Base-by-base conservation (phyloP, 1,139 yeast species). In the Yamadazyma diddensiae region DNA sequence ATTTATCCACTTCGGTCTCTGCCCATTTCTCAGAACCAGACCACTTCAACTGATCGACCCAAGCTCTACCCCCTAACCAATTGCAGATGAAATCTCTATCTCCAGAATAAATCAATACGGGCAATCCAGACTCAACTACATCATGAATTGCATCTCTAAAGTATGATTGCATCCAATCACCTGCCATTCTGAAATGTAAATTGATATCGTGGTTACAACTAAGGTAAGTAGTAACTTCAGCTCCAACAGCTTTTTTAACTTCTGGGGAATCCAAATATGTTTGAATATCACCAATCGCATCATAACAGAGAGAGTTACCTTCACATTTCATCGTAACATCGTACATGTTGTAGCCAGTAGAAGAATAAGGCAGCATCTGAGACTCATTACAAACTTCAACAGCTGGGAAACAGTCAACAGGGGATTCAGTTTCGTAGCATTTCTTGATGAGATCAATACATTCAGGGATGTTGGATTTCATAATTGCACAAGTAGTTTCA, bases 371-470 rank as follows among this genome's bases (percentile, higher is more conserved):
- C 29, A 34, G 36, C 16, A 27, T 15, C 52, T 73, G 65, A 34
- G 61, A 19, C 11, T 28, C 29, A 27, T 46, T 43, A 41, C 49
- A 34, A 41, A 33, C 20, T 37, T 44, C 15, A 24, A 21, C 65
- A 19, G 97, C 96, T 11, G 96, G 95, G 34, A 86, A 88, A 72
- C 97, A 90, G 3, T 90, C 68, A 74, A 88, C 82, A 21, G 83
- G 82, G 24, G 84, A 77, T 49, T 79, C 77, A 20, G 82, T 64
- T 31, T 73, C 68, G 62, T 86, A 86, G 65, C 97, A 90, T 18
- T 82, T 64, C 50, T 83, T 75, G 45, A 84, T 82, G 58, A 88
- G 71, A 14, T 74, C 64, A 45, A 79, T 65, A 68, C 97, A 90
- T 54, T 90, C 77, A 40, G 90, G 94, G 52, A 29, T 78, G 62